Base-by-base conservation (phyloP, 805 yeast species). In the Hanseniaspora pseudoguilliermondii region DNA sequence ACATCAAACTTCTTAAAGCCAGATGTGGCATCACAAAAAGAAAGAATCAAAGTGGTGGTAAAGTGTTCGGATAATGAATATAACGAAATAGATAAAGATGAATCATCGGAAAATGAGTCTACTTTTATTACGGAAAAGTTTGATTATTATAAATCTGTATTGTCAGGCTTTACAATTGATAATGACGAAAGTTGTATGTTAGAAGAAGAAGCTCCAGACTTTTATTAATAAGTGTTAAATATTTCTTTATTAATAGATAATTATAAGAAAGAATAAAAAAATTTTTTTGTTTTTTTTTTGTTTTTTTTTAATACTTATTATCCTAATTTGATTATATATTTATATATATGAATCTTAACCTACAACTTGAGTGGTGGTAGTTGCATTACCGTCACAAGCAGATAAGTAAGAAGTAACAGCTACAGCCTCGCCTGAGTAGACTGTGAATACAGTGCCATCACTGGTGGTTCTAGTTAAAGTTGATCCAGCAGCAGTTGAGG, bases 151-250 rank as follows among this genome's bases (percentile, higher is more conserved):
- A 32, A 41, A 23, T 41, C 44, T 23, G 20, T 41, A 16, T 16
- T 41, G 15, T 41, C 44, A 8, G 16, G 29, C 10, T 25, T 41
- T 23, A 16, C 9, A 23, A 15, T 41, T 8, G 44, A 23, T 23
- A 16, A 23, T 41, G 44, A 41, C 23, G 29, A 23, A 11, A 41
- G 25, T 8, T 11, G 20, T 41, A 25, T 27, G 18, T 1, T 27
- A 9, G 53, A 49, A 40, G 53, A 49, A 39, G 46, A 49, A n/a
- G 53, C 53, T n/a, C 53, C 53, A 2, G 53, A 49, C 6, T 49
- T 49, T 40, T 49, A 49, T 10, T 47, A 23, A 29, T 6, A 18
- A 2, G 11, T 10, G 35, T 32, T 32, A 32, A 5, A 11, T 15
- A 11, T 15, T 32, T 8, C 35, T 13, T 32, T 32, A 7, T 6